phyloP scores from a whole-genome alignment of 768 basidiomycete species.

The Hortiboletus flavorubellus region DNA sequence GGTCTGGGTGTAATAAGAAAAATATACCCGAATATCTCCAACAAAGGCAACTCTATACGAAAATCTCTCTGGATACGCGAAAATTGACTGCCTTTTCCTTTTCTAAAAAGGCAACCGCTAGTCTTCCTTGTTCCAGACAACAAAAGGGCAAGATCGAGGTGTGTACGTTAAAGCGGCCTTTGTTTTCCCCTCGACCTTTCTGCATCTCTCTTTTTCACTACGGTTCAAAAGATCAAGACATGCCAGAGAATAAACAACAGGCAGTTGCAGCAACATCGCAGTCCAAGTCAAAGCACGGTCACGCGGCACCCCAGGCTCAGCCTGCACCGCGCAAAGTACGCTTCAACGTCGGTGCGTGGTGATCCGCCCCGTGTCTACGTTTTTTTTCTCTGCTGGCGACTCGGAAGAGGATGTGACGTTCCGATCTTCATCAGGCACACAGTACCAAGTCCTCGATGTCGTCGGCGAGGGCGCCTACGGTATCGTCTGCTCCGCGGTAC shows the following conservation, averaged over 20 bases:
- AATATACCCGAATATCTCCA: not conserved
- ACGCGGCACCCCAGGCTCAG: constrained; percentile 43
- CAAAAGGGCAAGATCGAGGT: constrained; percentile 10
- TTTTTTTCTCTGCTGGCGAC: not conserved
- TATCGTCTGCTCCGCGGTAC: constrained; percentile 91
- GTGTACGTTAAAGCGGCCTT: constrained; percentile 8
- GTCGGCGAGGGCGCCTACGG: constrained; percentile 94
- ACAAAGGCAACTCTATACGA: constrained; percentile 1
- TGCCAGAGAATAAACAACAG: constrained; percentile 28
- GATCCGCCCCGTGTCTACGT: not conserved
- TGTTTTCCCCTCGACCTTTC: constrained; percentile 13
- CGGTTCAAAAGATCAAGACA: constrained; percentile 6
- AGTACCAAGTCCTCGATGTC: constrained; percentile 83
- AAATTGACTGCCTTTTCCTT: not conserved
- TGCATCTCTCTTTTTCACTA: not conserved
- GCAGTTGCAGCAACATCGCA: constrained; percentile 19
- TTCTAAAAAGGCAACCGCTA: constrained; percentile 1
- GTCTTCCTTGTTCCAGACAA: constrained; percentile 22
- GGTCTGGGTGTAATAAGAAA: not conserved
- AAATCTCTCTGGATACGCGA: constrained; percentile 5
- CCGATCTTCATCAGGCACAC: constrained; percentile 46
- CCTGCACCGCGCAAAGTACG: constrained; percentile 78
- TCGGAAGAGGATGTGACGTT: not conserved
- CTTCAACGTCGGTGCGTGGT: constrained; percentile 72
- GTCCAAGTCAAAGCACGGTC: constrained; percentile 44